Conservation (phyloP, 495 filamentous ascomycete genomes). For the Trichoderma virens region DNA sequence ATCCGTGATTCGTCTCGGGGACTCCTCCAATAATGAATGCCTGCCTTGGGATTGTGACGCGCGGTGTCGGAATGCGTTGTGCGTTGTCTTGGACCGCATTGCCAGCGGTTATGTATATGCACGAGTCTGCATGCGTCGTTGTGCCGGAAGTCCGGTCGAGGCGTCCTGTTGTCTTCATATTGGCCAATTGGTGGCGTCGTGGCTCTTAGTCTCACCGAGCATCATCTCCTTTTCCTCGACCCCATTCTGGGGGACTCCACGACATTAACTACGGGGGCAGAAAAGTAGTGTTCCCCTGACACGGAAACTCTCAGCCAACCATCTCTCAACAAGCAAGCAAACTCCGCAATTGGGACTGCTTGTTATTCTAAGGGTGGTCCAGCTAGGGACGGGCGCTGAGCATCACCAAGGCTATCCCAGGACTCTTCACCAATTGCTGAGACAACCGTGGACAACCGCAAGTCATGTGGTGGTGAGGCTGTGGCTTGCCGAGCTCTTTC, state of each 20-base stretch:
- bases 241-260: slow-evolving; percentile 1
- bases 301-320: neutral
- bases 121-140: neutral
- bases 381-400: neutral
- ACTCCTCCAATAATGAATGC: neutral
- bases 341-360: neutral
- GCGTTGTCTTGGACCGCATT: neutral
- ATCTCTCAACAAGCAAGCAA: neutral
- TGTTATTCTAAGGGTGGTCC: neutral
- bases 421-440: neutral
- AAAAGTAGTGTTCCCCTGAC: slow-evolving; percentile 2
- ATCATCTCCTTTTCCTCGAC: neutral
- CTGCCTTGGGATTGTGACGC: neutral
- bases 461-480: neutral
- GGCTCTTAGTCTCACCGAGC: neutral
- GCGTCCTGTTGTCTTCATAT: neutral
- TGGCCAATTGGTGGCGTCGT: neutral
- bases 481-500: neutral
- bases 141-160: slow-evolving; percentile 7
- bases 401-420: neutral
- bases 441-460: neutral
- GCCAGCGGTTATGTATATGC: neutral
- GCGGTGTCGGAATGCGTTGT: neutral
- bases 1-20: neutral
- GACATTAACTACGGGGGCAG: slow-evolving; percentile 2